Base-by-base conservation (phyloP, 78 protist species). In the Mantamonas sphyraenae region DNA sequence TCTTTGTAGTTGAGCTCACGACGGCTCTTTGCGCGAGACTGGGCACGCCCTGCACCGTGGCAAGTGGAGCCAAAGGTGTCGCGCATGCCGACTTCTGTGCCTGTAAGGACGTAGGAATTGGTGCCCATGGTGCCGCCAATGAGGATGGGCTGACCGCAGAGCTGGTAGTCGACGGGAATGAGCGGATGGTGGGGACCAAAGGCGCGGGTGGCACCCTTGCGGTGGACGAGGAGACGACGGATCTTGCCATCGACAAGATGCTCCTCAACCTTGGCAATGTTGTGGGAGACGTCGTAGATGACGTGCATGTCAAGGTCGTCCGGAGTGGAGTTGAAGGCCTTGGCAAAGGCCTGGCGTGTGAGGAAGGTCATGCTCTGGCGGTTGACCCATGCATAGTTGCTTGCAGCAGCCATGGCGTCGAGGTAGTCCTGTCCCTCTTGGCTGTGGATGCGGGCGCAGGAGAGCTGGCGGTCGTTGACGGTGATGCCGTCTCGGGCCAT, bases 51-150 rank as follows among this genome's bases (percentile, higher is more conserved):
- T 0, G 97, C 97, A 4, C 97, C 98, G 77, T 95, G 98, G 77
- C 98, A 95, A 1, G 97, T 93, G 35, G 76, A 47, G 8, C 96
- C 97, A 59, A 84, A 93, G 4, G 96, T 85, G 16, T 89, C 80
- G 10, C 12, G 22, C 89, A 92, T 89, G 24, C 94, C 92, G 12
- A 43, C 20, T 33, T 91, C 86, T 12, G 96, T 94, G 42, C 98
- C 98, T 1, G 87, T 86, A 22, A 95, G 85, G 12, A 95, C 89
- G 59, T 87, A 95, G 56, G 82, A 64, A 72, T 71, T 62, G 0
- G 97, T 92, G 31, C 97, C 96, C 97, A 93, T 93, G 24, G 96
- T 81, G 33, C 98, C 98, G 47, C 98, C 98, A 30, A 95, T 79
- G 26, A 95, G 74, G 22, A 95, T 95, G 0, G 98, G 98, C 76